Base-by-base conservation (phyloP, 176 grass and related monocot species). In the Musa troglodytarum region DNA sequence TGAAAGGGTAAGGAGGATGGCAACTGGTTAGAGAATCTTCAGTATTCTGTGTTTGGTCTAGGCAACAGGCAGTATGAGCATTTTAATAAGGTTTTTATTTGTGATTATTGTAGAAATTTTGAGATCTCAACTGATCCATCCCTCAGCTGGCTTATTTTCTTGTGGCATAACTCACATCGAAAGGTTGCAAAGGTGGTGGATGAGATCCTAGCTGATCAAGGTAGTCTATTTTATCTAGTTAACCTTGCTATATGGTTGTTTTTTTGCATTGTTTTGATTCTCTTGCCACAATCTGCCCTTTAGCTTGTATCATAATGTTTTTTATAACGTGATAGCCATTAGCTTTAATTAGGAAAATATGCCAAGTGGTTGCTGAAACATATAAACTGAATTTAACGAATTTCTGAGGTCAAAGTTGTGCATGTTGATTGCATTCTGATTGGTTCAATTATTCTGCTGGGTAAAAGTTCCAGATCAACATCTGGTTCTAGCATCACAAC, bases 1-100 rank as follows among this genome's bases (percentile, higher is more conserved):
- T 74, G 53, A 71, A 80, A 94, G 95, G 88, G 79, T 28, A 91
- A 94, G 49, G 90, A 99, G 54, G 86, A 76, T 65, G 90, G 84
- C 74, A 70, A 74, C 80, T 91, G 78, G 86, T 71, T 99, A 5
- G 87, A 88, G 70, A 82, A 94, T 86, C 80, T 99, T 73, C 89
- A 94, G n/a, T 99, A 75, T 83, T 88, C 82, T 75, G 86, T 92
- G 13, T 99, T 99, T 87, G 95, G 95, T 53, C 86, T 94, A 68
- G 90, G 95, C 23, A 99, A 94, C 76, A 91, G 81, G 61, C 90
- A 99, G 74, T 99, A 99, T 9, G 95, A 99, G 49, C 95, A 99
- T 87, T 99, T 99, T 52, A 99, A 99, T 81, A 90, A 99, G 95
- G 90, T 98, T n/a, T 72, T 11, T 10, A 28, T 23, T 64, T 78